Evolutionary conservation across 306 rosid genomes (phyloP), one percentile per base, ranked within the genome.

Genomic region (Quercus engelmannii): DNA sequence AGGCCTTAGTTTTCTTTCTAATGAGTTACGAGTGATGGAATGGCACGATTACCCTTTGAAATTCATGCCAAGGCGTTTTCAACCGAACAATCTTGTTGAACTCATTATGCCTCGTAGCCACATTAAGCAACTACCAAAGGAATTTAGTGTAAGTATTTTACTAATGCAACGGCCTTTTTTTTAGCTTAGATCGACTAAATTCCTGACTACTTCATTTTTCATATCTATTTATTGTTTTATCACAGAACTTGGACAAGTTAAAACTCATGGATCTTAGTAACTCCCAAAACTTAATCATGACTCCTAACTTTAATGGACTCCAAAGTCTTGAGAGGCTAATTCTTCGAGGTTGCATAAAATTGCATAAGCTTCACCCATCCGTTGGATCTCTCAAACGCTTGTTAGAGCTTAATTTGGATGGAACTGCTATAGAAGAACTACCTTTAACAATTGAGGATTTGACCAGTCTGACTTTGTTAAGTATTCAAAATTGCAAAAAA

Each of bases 241-340:
- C 28, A 11, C 51, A 83, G 81, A 19, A 8, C 49, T 83, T 79
- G 6, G 25, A 41, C 30, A 76, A 30, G 68, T 56, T 79, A 55
- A 83, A 79, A 69, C 23, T 75, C 20, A 56, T 83, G 3, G 81
- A 83, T 71, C 67, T 83, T 63, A 75, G 78, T 75, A 2, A 63
- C 23, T 83, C 83, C 21, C 35, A 64, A 18, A 15, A 75, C 25
- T 20, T 79, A 14, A 41, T 14, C 59, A 80, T 70, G 56, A 75
- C 65, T 61, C 83, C 78, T 1, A 20, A 69, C 10, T 17, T 83
- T 38, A 79, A 63, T n/a, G 51, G 46, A 2, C 51, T 75, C 12
- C 78, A 80, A 63, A 11, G 31, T 43, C 83, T 83, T n/a, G 78
- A 79, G 41, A 79, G 54, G 41, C 3, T 83, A 38, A 56, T 75